Base-by-base conservation (phyloP, 805 yeast species). In the Kodamaea kaohsiungensis region DNA sequence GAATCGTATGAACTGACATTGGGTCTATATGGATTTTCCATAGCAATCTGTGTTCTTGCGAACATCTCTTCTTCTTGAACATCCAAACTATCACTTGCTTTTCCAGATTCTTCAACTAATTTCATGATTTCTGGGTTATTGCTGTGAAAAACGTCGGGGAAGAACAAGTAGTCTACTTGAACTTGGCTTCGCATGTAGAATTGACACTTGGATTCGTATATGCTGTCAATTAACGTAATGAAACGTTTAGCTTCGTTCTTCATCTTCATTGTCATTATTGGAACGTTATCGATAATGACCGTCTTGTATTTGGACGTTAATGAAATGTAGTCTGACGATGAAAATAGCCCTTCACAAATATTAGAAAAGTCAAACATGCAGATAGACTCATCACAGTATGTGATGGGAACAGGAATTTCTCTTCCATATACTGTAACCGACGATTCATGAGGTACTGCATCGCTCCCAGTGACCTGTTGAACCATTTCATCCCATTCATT, bases 41-140 rank as follows among this genome's bases (percentile, higher is more conserved):
- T 63, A 27, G 84, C 89, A 51, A 84, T 78, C 17, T 77, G 77
- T 0, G 90, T 86, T 56, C 79, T 80, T 4, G 89, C 81, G 63
- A 73, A 86, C 89, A 85, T 85, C 62, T 87, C 92, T 60, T 84
- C 86, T 52, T 84, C 85, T 59, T 82, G 86, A 7, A 82, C 84
- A 53, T 71, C 70, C 22, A 80, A 63, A 50, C 61, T 62, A 19
- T 66, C 66, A 38, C n/a, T 48, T n/a, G n/a, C 9, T 7, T 33
- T 43, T 27, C 39, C 25, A 1, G 35, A 30, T 13, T 42, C 53
- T 3, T 63, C 65, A 18, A 66, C 69, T 1, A 52, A 15, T 17
- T 54, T 49, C 13, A 33, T 22, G 35, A 55, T 46, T 18, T 59
- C 53, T 42, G 56, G 52, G 30, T 59, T 53, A 55, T 51, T 16